Base-by-base conservation (phyloP, 257 asterid genomes). In the Solanum tacnaense region DNA sequence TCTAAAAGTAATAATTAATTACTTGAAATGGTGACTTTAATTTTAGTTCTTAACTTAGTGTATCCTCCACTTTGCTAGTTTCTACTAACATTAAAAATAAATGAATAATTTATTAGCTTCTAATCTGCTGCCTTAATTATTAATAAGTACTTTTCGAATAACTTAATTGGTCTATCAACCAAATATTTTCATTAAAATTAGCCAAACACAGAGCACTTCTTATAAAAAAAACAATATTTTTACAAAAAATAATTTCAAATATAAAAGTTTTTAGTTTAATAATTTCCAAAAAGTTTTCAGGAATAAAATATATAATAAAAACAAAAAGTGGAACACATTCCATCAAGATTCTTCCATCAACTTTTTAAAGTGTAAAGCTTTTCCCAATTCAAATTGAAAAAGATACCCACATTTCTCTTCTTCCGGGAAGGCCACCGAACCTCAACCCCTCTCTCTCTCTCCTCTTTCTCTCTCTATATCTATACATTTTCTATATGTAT, bases 351-450 rank as follows among this genome's bases (percentile, higher is more conserved):
- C 85, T 81, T 49, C 68, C 85, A 6, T 49, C 41, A 49, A 49
- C 85, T 81, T 49, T 81, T 81, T 35, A 0, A 46, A 46, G 68
- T 27, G 85, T 18, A 49, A 81, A 81, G 68, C 20, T 46, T 58
- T 81, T 81, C 23, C 68, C 39, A 18, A 27, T 49, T 81, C 85
- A 81, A 81, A 29, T 46, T 29, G 84, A 44, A 79, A 79, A 76
- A 41, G 31, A 38, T n/a, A 39, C 60, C 56, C 44, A 72, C 56
- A 7, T 71, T 46, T 41, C 39, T 39, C 49, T 88, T 34, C 46
- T 83, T 83, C 70, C 58, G 13, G 88, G 36, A 86, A 70, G 25
- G 34, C 88, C 84, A 88, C 89, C 86, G 91, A 88, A 32, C 81
- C 20, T 56, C 79, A 44, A 75, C 86, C 85, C 62, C 86, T 83